These are phyloP conservation scores for Pyrenochaeta sp. DNA, from an alignment of 2,329 filamentous ascomycete species.

Conservation along the genomic window DNA sequence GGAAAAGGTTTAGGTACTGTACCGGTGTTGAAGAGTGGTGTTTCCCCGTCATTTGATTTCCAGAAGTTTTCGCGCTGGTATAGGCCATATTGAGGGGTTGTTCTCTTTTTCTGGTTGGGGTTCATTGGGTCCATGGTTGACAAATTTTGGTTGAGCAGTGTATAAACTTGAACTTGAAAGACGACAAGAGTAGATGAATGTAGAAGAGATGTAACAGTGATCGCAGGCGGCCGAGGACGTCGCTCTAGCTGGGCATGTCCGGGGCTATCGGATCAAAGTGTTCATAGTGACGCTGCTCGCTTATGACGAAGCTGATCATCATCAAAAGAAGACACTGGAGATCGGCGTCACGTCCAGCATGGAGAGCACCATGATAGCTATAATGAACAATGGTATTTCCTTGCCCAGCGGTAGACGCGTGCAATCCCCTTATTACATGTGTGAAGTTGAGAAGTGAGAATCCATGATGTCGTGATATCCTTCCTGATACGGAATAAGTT, in stretches of 20 bases:
- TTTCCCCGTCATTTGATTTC: constrained; percentile 61
- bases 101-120: constrained; percentile 59
- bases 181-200: not conserved
- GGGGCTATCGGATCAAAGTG: constrained; percentile 1
- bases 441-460: too few relatives aligned
- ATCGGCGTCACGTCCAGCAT: constrained; percentile 11
- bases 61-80: constrained; percentile 66
- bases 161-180: not conserved
- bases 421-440: too few relatives aligned
- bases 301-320: constrained; percentile 18
- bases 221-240: not conserved
- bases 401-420: too few relatives aligned
- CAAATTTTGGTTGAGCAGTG: not conserved
- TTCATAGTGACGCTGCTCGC: constrained; percentile 16
- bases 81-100: constrained; percentile 63
- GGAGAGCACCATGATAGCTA: not conserved
- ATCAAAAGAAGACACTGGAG: constrained; percentile 9
- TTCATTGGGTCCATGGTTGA: constrained; percentile 59
- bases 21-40: constrained; percentile 63
- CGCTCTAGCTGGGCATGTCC: not conserved
- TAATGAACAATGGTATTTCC: not conserved
- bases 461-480: too few relatives aligned
- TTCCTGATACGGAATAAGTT: not conserved
- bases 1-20: constrained; percentile 5
- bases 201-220: not conserved